These are phyloP conservation scores for Petunia axillaris DNA, from an alignment of 257 asterid genomes.

Conservation along the genomic window DNA sequence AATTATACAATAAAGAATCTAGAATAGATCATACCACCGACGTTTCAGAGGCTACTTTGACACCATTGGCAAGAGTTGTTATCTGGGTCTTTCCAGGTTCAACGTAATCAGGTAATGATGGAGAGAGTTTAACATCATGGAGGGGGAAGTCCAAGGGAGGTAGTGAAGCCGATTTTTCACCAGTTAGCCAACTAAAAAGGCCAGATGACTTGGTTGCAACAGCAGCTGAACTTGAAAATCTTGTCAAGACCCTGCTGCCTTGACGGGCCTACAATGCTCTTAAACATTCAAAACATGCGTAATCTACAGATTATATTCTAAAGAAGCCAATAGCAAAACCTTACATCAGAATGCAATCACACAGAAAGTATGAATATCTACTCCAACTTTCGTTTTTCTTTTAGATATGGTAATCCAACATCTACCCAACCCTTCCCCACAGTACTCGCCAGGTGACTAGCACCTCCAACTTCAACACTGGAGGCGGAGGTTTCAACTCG, in stretches of 20 bases:
- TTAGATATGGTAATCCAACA: not conserved
- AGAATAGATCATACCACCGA: slow-evolving; percentile 59
- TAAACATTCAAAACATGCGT: not conserved
- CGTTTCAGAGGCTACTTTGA: slow-evolving; percentile 76
- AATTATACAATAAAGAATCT: not conserved
- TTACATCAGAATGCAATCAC: slow-evolving; percentile 21
- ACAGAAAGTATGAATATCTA: not conserved
- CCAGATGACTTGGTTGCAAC: slow-evolving; percentile 67
- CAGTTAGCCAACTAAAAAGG: slow-evolving; percentile 68
- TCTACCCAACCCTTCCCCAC: not conserved
- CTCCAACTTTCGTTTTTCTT: not conserved
- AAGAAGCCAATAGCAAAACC: not conserved
- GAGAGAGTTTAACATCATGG: slow-evolving; percentile 60
- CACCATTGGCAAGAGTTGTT: slow-evolving; percentile 77
- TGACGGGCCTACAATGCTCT: slow-evolving; percentile 50
- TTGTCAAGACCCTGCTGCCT: slow-evolving; percentile 49
- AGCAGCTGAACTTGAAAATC: slow-evolving; percentile 73
- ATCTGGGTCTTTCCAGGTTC: slow-evolving; percentile 74
- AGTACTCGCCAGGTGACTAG: not conserved
- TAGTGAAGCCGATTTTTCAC: slow-evolving; percentile 57
- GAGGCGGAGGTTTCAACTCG: not conserved
- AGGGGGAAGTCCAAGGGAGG: slow-evolving; percentile 84
- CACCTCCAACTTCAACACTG: not conserved
- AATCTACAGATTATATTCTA: slow-evolving; percentile 4
- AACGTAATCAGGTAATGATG: slow-evolving; percentile 76